Evolutionary conservation across 2,329 filamentous ascomycete species (phyloP), one percentile per base, ranked within the genome.

Genomic region (Phialophora tarda): DNA sequence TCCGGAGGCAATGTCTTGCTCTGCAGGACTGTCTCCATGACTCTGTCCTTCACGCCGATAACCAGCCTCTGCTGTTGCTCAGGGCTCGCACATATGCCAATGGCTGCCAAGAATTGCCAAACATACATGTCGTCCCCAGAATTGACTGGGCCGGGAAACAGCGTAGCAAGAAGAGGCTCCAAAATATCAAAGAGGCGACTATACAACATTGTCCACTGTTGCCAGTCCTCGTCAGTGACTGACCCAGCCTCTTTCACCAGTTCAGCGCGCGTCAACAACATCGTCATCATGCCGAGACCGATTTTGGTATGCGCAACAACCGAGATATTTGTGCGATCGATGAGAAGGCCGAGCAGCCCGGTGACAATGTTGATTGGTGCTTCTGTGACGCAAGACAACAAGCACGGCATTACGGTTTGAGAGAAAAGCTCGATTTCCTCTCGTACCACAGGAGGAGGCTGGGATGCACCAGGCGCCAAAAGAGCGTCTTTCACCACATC

Each of bases 51-150:
- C 73, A 99, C 95, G 48, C 93, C 93, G 74, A 97, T 86, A 10
- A 99, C 95, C 63, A 99, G 84, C 65, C 93, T 87, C 77, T 97
- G 94, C 79, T 99, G 95, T 80, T 99, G 95, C 72, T 97, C 93
- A 14, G 93, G 92, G 75, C 88, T 93, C 38, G 95, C 94, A 59
- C 92, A 93, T 71, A 97, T 95, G 69, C 95, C 95, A 79, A 97
- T 92, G 12, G 94, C 93, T 8, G 95, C 95, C 71, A 99, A 85
- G 77, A 98, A 96, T 79, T 98, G 94, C 95, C 95, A 99, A 47
- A 98, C 92, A 75, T 98, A 96, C 75, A 97, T 90, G 75, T 99
- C 95, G 72, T 97, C 93, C 58, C 91, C 91, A 7, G 91, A 89
- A 71, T 92, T 93, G 74, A 96, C 91, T n/a, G 90, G 90, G 23